Conservation (phyloP, 768 basidiomycete species). For the Psilocybe azurescens region DNA sequence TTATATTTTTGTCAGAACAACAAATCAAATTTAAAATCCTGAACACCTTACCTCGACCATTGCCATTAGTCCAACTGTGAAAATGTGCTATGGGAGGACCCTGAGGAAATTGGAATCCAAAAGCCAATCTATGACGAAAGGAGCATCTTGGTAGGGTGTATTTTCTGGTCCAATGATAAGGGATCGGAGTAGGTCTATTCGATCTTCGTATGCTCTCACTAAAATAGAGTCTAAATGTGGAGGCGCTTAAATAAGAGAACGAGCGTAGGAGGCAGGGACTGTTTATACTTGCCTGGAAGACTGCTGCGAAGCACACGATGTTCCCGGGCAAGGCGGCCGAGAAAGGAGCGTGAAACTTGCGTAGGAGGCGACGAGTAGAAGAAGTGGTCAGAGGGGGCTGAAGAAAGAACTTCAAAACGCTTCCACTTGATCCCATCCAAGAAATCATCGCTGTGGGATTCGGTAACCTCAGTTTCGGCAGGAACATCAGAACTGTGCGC, state of each 20-base stretch:
- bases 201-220: conserved; percentile 90
- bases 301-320: conserved; percentile 81
- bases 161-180: conserved; percentile 93
- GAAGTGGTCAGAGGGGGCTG: conserved; percentile 83
- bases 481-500: not conserved
- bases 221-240: conserved; percentile 75
- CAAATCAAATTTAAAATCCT: not conserved
- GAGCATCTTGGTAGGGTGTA: conserved; percentile 94
- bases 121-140: conserved; percentile 95
- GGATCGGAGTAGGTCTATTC: conserved; percentile 83
- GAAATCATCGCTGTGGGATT: conserved; percentile 23
- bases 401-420: conserved; percentile 80
- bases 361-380: conserved; percentile 67
- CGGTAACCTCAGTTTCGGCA: not conserved
- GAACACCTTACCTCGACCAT: conserved; percentile 72
- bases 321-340: conserved; percentile 80
- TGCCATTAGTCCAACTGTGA: conserved; percentile 93
- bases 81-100: conserved; percentile 89
- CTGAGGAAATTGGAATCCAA: conserved; percentile 81
- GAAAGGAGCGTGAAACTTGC: conserved; percentile 75
- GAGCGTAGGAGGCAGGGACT: not conserved
- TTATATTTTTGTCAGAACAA: conserved; percentile 6
- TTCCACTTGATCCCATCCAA: conserved; percentile 64
- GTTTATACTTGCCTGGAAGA: conserved; percentile 72
- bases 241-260: conserved; percentile 1